A percentile compares a stretch with the other conserved stretches of the same genome.
Evolutionary conservation across 2,329 filamentous ascomycete species (phyloP).

Genomic region (Cercospora brassicicola): DNA sequence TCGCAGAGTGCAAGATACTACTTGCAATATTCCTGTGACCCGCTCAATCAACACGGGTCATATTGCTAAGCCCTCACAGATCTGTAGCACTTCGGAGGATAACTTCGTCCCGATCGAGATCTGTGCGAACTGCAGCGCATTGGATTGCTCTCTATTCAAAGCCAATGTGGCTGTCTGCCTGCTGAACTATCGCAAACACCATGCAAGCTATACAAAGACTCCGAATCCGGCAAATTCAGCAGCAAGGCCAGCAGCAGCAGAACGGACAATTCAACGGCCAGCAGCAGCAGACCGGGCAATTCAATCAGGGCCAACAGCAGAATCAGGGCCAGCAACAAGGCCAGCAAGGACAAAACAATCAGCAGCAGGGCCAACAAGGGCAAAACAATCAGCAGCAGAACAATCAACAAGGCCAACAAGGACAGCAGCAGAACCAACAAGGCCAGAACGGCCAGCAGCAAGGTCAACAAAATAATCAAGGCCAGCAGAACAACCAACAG

Average conservation of each 20-base stretch:
- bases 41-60: neutral
- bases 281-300: neutral
- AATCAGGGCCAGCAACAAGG: neutral
- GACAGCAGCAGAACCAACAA: neutral
- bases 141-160: neutral
- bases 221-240: neutral
- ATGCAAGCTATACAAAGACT: neutral
- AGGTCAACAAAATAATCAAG: neutral
- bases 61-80: neutral
- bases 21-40: neutral
- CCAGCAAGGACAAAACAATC: neutral
- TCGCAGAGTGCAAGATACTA: neutral
- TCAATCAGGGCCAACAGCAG: neutral
- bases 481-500: neutral
- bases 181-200: neutral
- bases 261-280: neutral
- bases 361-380: neutral
- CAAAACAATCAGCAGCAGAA: neutral
- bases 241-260: constrained; percentile 10
- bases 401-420: neutral
- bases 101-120: neutral
- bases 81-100: neutral
- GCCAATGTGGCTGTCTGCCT: neutral
- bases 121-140: neutral
- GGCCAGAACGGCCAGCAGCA: neutral